These are phyloP conservation scores for Rhodocollybia butyracea DNA, from an alignment of 768 basidiomycete species.

Conservation along the genomic window DNA sequence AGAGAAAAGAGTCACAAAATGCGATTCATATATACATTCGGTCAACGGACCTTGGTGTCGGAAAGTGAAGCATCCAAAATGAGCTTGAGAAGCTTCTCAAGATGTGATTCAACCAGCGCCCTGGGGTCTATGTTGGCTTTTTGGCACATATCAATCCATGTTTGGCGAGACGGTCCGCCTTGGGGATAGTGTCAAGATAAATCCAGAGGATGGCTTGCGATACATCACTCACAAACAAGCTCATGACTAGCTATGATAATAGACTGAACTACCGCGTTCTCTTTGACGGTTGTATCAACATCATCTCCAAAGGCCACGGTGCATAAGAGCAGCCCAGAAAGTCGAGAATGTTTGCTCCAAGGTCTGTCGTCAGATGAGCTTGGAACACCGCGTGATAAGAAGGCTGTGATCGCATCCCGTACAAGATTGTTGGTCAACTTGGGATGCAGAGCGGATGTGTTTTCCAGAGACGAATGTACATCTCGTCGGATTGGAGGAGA, in stretches of 20 bases:
- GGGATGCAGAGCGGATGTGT: conserved; percentile 37
- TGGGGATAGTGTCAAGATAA: neutral
- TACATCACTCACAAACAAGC: conserved; percentile 56
- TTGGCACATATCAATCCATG: conserved; percentile 85
- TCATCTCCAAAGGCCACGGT: conserved; percentile 45
- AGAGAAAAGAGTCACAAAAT: neutral
- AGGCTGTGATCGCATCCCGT: conserved; percentile 54
- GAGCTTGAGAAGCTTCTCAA: conserved; percentile 46
- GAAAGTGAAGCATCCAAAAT: conserved; percentile 45
- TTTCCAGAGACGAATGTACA: conserved; percentile 39
- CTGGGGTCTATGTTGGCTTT: conserved; percentile 65
- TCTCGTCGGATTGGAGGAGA: conserved; percentile 51
- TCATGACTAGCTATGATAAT: conserved; percentile 76
- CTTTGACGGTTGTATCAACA: conserved; percentile 35
- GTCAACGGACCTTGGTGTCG: conserved; percentile 42
- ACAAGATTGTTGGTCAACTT: conserved; percentile 40
- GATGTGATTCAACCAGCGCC: conserved; percentile 47
- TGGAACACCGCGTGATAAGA: conserved; percentile 38
- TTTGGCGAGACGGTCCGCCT: conserved; percentile 53
- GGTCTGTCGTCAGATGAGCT: conserved; percentile 30
- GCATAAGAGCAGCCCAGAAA: conserved; percentile 52
- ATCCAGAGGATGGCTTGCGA: neutral
- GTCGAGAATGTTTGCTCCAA: conserved; percentile 48
- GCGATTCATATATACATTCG: neutral
- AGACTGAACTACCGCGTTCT: conserved; percentile 48